phyloP scores from a whole-genome alignment of 2,329 filamentous ascomycete species.

The Chaetothyriales sp. region DNA sequence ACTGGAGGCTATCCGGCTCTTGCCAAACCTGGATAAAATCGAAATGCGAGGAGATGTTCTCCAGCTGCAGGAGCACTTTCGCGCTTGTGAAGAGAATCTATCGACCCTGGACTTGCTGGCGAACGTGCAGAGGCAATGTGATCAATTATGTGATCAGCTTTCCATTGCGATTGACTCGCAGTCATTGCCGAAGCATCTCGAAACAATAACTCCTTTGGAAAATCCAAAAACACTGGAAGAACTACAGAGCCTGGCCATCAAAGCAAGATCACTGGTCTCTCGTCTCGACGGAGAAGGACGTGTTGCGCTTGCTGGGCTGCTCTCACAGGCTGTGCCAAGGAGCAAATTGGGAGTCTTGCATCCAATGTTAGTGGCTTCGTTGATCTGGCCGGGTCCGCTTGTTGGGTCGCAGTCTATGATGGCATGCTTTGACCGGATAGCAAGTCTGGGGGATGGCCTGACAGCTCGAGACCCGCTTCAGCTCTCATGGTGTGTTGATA shows the following conservation, averaged over 20 bases:
- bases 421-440: constrained; percentile 20
- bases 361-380: neutral
- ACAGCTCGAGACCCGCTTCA: neutral
- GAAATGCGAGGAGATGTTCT: constrained; percentile 1
- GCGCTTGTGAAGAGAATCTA: neutral
- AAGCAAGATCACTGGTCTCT: neutral
- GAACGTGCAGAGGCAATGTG: neutral
- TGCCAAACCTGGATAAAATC: neutral
- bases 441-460: constrained; percentile 19
- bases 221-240: neutral
- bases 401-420: neutral
- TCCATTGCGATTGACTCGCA: neutral
- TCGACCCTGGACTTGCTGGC: neutral
- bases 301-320: neutral
- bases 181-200: neutral
- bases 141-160: neutral
- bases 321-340: neutral
- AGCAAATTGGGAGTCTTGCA: neutral
- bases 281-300: neutral
- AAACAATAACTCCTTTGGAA: neutral
- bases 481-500: constrained; percentile 23
- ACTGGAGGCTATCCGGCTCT: neutral
- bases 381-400: neutral
- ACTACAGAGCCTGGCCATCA: neutral
- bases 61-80: constrained; percentile 1